Conservation (phyloP, 345 rosid genomes). For the Citrus australasica region DNA sequence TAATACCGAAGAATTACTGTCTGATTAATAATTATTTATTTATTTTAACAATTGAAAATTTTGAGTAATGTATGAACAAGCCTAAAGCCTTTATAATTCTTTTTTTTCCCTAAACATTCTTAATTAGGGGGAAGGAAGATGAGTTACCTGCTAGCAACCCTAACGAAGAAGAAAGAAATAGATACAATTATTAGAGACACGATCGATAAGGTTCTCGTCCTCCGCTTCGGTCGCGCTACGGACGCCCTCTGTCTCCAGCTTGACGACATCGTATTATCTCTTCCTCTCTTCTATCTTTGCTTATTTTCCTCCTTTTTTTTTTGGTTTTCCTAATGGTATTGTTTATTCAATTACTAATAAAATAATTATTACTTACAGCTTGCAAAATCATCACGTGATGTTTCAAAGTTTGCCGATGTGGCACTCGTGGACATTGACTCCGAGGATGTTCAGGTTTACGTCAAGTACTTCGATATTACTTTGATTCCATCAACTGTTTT, state of each 20-base stretch:
- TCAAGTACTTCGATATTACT: slow-evolving; percentile 78
- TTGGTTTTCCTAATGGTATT: neutral
- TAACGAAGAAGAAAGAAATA: slow-evolving; percentile 70
- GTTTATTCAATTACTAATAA: neutral
- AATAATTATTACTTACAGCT: slow-evolving; percentile 33
- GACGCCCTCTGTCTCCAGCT: slow-evolving; percentile 67
- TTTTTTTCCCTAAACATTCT: too few relatives aligned
- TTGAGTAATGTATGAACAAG: too few relatives aligned
- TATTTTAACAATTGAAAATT: too few relatives aligned
- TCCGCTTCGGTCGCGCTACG: slow-evolving; percentile 75
- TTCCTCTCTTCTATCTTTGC: neutral
- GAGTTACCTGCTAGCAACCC: slow-evolving; percentile 47
- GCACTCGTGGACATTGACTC: slow-evolving; percentile 74
- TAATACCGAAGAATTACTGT: neutral
- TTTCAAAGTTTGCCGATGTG: slow-evolving; percentile 61
- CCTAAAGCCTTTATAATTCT: too few relatives aligned
- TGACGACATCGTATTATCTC: slow-evolving; percentile 49
- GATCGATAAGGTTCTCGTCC: slow-evolving; percentile 83
- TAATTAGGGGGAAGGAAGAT: slow-evolving; percentile 25
- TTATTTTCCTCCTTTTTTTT: neutral
- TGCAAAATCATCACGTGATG: slow-evolving; percentile 65
- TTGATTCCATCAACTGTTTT: slow-evolving; percentile 71
- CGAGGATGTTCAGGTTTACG: slow-evolving; percentile 72
- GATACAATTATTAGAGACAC: slow-evolving; percentile 70
- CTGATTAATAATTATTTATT: neutral